Conservation (phyloP, 306 rosid genomes). For the Malus sylvestris region DNA sequence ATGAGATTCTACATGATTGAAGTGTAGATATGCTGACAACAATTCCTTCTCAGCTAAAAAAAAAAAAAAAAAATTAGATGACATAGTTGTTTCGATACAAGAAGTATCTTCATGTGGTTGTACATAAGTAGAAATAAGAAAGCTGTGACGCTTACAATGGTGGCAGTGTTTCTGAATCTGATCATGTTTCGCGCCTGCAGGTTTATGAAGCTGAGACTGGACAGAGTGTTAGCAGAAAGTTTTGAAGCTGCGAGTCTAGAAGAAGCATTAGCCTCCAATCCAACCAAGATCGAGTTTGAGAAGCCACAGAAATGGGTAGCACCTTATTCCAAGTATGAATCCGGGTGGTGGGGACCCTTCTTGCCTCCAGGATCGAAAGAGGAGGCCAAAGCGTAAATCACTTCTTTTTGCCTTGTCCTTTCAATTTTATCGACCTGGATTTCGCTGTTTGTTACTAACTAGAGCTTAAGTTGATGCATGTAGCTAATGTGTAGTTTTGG, state of each 20-base stretch:
- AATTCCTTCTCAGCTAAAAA: not conserved
- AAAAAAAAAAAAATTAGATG: not conserved
- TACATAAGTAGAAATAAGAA: not conserved
- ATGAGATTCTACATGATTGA: not conserved
- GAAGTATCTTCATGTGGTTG: not conserved
- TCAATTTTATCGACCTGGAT: conserved; percentile 8
- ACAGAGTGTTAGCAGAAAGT: conserved; percentile 75
- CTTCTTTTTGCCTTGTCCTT: not conserved
- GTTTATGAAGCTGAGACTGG: conserved; percentile 96
- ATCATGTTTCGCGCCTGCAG: conserved; percentile 38
- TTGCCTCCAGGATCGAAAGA: conserved; percentile 55
- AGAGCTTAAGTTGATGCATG: conserved; percentile 12
- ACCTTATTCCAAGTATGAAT: conserved; percentile 83
- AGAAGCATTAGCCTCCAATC: conserved; percentile 79
- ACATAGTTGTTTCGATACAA: not conserved
- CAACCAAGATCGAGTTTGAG: conserved; percentile 65
- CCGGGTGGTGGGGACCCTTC: conserved; percentile 84
- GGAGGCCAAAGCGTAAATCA: conserved; percentile 49
- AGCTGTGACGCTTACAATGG: not conserved
- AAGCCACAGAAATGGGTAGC: conserved; percentile 95
- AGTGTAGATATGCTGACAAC: not conserved
- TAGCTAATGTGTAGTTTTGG: conserved; percentile 1
- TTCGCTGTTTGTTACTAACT: not conserved
- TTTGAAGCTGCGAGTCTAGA: conserved; percentile 67
- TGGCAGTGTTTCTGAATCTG: not conserved